Evolutionary conservation across 2,329 filamentous ascomycete species (phyloP).

Genomic region (Pseudocercospora macadamiae): DNA sequence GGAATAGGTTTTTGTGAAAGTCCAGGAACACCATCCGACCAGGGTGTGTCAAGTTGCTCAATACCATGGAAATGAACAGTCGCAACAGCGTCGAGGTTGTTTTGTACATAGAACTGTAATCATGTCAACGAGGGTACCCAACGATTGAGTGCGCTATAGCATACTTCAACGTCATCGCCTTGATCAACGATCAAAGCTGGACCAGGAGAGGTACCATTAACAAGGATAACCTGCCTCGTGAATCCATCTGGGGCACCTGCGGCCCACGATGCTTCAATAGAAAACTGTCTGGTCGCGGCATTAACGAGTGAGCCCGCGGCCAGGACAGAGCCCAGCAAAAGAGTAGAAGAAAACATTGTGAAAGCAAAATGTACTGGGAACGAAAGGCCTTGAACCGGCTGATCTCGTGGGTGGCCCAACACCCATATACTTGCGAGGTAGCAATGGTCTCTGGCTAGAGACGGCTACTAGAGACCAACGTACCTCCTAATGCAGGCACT

Average conservation of each 20-base stretch:
- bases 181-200: conserved; percentile 22
- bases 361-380: background rate
- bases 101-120: conserved; percentile 20
- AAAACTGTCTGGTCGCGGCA: conserved; percentile 17
- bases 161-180: conserved; percentile 26
- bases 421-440: background rate
- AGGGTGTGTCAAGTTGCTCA: conserved; percentile 23
- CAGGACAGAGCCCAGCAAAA: conserved; percentile 13
- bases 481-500: conserved; percentile 5
- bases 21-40: conserved; percentile 30
- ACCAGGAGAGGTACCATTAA: conserved; percentile 24
- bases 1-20: conserved; percentile 28
- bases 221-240: conserved; percentile 20
- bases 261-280: conserved; percentile 17
- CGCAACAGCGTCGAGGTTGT: conserved; percentile 17
- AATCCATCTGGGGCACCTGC: conserved; percentile 21
- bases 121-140: background rate
- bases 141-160: background rate
- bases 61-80: conserved; percentile 30
- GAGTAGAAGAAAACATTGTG: conserved; percentile 13
- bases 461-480: background rate
- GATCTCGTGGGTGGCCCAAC: background rate
- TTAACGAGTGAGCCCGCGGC: conserved; percentile 7
- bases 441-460: background rate
- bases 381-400: background rate